These are phyloP conservation scores for Angomonas desouzai DNA, from an alignment of 208 protist species.

Conservation along the genomic window DNA sequence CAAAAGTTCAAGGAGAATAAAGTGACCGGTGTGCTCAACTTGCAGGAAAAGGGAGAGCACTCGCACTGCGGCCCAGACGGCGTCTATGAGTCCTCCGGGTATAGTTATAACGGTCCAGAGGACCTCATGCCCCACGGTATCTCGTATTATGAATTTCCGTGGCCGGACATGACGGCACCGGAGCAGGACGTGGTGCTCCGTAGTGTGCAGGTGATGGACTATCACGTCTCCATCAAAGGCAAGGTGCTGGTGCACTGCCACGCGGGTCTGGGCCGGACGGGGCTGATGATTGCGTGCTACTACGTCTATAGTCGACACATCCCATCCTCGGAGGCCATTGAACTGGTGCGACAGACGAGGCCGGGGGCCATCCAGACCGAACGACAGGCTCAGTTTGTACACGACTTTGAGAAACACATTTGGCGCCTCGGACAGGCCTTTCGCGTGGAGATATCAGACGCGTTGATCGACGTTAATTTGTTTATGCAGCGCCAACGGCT, in stretches of 20 bases:
- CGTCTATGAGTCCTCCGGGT: constrained; percentile 78
- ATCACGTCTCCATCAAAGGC: constrained; percentile 80
- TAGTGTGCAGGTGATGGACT: constrained; percentile 90
- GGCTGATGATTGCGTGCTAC: constrained; percentile 91
- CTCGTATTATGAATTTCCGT: constrained; percentile 89
- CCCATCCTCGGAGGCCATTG: constrained; percentile 67
- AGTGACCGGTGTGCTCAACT: constrained; percentile 84
- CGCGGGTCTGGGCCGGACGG: constrained; percentile 88
- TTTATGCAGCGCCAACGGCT: constrained; percentile 78
- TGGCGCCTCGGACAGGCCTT: constrained; percentile 79
- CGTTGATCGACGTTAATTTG: constrained; percentile 62
- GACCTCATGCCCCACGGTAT: constrained; percentile 87
- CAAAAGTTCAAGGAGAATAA: constrained; percentile 72
- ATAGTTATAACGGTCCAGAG: constrained; percentile 85
- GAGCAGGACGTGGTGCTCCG: constrained; percentile 84
- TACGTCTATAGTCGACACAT: constrained; percentile 82
- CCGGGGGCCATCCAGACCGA: constrained; percentile 85
- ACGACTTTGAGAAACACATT: constrained; percentile 85
- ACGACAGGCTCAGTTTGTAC: constrained; percentile 78
- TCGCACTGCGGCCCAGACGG: constrained; percentile 87
- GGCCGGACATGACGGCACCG: constrained; percentile 89
- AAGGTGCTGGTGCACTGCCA: constrained; percentile 91
- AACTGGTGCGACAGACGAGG: constrained; percentile 56
- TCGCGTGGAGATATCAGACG: constrained; percentile 73
- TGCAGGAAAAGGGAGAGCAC: constrained; percentile 91